Conservation (phyloP, 1,284 basidiomycete genomes). For the Trametes versicolor region DNA sequence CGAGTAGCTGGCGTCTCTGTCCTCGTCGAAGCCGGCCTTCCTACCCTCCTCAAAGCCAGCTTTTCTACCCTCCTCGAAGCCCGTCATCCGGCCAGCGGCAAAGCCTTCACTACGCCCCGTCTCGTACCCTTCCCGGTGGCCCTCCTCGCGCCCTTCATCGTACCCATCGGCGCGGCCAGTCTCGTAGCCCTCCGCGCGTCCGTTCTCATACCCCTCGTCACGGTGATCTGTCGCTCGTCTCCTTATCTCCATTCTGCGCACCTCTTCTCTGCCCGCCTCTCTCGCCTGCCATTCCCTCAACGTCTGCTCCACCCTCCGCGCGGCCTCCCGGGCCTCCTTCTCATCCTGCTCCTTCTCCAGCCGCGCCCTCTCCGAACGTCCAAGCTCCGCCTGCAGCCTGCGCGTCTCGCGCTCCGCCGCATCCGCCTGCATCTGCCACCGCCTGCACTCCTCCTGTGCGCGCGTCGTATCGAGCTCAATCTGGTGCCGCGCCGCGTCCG, state of each 20-base stretch:
- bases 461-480: conserved; percentile 56
- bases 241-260: conserved; percentile 47
- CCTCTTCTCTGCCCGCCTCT: conserved; percentile 57
- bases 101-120: conserved; percentile 57
- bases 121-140: conserved; percentile 57
- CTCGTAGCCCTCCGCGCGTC: conserved; percentile 49
- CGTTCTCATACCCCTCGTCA: conserved; percentile 55
- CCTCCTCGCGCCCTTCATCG: conserved; percentile 49
- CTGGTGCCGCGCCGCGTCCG: conserved; percentile 58
- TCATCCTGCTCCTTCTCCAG: conserved; percentile 58
- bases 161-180: conserved; percentile 41
- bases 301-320: conserved; percentile 56
- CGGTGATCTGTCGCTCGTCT: conserved; percentile 53
- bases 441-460: conserved; percentile 58
- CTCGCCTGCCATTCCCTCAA: conserved; percentile 58
- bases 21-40: conserved; percentile 49
- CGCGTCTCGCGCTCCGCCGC: conserved; percentile 58
- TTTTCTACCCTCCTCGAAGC: conserved; percentile 49
- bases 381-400: conserved; percentile 53
- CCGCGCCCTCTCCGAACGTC: conserved; percentile 54
- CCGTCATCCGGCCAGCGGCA: conserved; percentile 53
- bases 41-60: conserved; percentile 51
- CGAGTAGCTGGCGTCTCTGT: conserved; percentile 49
- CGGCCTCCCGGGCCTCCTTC: conserved; percentile 56
- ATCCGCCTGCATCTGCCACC: conserved; percentile 60